Evolutionary conservation across 129 eudicot genomes (phyloP).

Genomic region (Ambrosia trifida): DNA sequence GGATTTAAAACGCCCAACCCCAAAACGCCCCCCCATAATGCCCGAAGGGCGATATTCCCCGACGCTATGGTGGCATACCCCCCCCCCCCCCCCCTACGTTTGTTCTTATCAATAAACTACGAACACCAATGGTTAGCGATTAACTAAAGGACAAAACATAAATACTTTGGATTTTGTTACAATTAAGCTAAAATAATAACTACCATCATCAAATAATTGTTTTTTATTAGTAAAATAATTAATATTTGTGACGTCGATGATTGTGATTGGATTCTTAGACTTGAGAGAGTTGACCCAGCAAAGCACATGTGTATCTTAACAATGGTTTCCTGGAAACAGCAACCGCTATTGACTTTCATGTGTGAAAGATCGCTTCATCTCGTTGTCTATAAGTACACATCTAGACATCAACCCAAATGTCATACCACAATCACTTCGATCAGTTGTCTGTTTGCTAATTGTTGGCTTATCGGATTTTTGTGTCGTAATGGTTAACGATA

Average conservation of each 20-base stretch:
- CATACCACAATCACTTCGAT: conserved; percentile 10
- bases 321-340: conserved; percentile 38
- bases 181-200: neutral
- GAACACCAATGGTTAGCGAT: too few species aligned
- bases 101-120: too few species aligned
- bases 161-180: neutral
- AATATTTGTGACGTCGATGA: neutral
- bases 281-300: conserved; percentile 33
- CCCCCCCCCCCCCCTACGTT: too few species aligned
- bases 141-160: neutral
- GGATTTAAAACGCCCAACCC: too few species aligned
- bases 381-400: conserved; percentile 22
- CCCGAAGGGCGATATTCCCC: too few species aligned
- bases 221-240: neutral
- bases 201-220: neutral
- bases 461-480: neutral
- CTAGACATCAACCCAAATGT: neutral
- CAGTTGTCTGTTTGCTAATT: neutral
- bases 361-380: neutral
- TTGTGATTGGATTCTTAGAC: conserved; percentile 11
- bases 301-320: conserved; percentile 27
- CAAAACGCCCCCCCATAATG: too few species aligned
- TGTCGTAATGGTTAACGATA: conserved; percentile 28
- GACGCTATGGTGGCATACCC: too few species aligned
- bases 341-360: conserved; percentile 24